Base-by-base conservation (phyloP, 2,329 filamentous ascomycete genomes). In the Diaporthe citriasiana region DNA sequence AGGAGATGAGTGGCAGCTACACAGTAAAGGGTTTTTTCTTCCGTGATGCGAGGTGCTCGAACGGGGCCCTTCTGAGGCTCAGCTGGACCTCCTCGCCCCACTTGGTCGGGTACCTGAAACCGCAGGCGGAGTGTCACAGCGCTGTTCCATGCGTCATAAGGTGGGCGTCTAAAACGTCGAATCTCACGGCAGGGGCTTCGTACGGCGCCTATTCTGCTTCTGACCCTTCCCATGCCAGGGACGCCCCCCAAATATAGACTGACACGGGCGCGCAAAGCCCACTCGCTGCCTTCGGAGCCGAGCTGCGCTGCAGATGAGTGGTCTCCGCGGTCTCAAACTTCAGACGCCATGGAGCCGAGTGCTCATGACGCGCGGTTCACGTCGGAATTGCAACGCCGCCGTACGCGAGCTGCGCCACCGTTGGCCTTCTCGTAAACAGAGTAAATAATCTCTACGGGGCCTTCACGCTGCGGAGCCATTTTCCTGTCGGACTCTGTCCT, bases 301-400 rank as follows among this genome's bases (percentile, higher is more conserved):
- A 71, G 13, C 38, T 33, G 27, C 22, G 19, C 30, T 71, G 70
- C 56, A 40, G 19, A 47, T 53, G 42, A 53, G 33, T 60, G 33
- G 70, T 45, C 70, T 71, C 45, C 63, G 33, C 51, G n/a, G 70
- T 71, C 70, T 71, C 70, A 71, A 19, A 25, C n/a, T 38, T 42
- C 56, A 63, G 70, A 55, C 56, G 59, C 47, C 56, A 63, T 42
- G 56, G 56, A n/a, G 38, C 47, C 35, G 13, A 42, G 38, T 27
- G 10, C 35, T 22, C 17, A 71, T 63, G 70, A 71, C 56, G 70
- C 70, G 56, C 53, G 56, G 70, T 71, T 57, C 51, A 27, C 40
- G 68, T 57, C 51, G 51, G 40, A 25, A 25, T 47, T 50, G 51
- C 22, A 59, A 57, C 51, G 68, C 68, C 69, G 56, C 69, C 50